Base-by-base conservation (phyloP, 371 early-diverging fungal genomes). In the Saksenaea vasiformis region DNA sequence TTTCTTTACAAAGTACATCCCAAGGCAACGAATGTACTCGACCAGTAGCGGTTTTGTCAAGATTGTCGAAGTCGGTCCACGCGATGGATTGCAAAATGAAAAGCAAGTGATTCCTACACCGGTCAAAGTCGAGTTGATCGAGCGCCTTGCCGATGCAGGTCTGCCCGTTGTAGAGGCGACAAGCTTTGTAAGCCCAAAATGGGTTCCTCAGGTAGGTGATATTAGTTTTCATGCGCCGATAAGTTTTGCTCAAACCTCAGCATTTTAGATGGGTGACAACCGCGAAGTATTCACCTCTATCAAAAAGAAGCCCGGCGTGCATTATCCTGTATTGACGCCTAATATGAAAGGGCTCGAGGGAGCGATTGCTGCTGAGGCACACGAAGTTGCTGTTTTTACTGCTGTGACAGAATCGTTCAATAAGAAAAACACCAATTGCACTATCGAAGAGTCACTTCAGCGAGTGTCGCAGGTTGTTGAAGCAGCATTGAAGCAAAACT, bases 81-180 rank as follows among this genome's bases (percentile, higher is more conserved):
- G 98, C 22, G 98, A 98, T 74, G 98, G 98, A 39, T 83, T 98
- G n/a, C 98, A 98, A 74, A 97, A 97, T 68, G 98, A 97, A 78
- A 93, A 91, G 69, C 76, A 83, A n/a, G 65, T 92, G 19, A 84
- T 98, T 35, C 89, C 95, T 34, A 86, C 95, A 1, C 85, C 81
- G 35, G 83, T 85, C 59, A 98, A 96, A 68, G 85, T 96, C 43
- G 83, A 87, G 24, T 80, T 98, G 60, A 94, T 98, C 74, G 89
- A 94, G 68, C 74, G 81, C 15, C 87, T 98, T 10, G 79, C 93
- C 5, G 84, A 90, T 34, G 83, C 93, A n/a, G 97, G 97, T 14
- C 83, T 98, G 28, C 77, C 88, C 1, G 92, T 90, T 1, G 87
- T 98, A 35, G 98, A 98, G 77, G 87, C 95, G 17, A 93, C 96